Evolutionary conservation across 164 flowering plant genomes (phyloP).

Genomic region (Magnolia kwangsiensis): DNA sequence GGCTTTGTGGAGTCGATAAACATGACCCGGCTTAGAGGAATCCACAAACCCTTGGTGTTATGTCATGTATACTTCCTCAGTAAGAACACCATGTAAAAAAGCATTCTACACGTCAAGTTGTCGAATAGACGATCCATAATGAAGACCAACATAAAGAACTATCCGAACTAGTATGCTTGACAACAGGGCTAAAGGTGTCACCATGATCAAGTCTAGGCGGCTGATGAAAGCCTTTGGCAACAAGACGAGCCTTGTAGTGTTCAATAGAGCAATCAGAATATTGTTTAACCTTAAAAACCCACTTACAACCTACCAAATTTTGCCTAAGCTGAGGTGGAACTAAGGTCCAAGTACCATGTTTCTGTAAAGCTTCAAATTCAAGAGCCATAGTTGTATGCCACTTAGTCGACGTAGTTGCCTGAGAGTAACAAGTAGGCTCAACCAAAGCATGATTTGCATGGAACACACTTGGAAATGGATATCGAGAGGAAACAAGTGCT

Average conservation of each 20-base stretch:
- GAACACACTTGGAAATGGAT: not conserved
- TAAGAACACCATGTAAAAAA: too few relatives aligned
- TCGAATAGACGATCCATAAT: too few relatives aligned
- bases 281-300: not conserved
- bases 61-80: too few relatives aligned
- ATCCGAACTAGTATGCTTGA: too few relatives aligned
- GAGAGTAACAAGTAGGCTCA: not conserved
- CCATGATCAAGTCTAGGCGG: too few relatives aligned
- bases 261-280: not conserved
- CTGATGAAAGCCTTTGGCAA: too few relatives aligned
- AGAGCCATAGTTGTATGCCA: not conserved
- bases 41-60: too few relatives aligned
- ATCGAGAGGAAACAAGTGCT: not conserved
- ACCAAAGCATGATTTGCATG: not conserved
- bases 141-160: too few relatives aligned
- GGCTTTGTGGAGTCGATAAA: not conserved
- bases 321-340: not conserved
- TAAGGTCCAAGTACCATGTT: not conserved
- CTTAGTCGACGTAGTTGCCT: not conserved
- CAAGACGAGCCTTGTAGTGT: too few relatives aligned
- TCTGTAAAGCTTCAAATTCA: not conserved
- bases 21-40: not conserved
- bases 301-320: not conserved
- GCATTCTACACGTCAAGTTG: too few relatives aligned
- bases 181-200: too few relatives aligned